A percentile compares a stretch with the other conserved stretches of the same genome.
phyloP scores from a whole-genome alignment of 2,329 filamentous ascomycete genomes.

The Botrytis medusae region DNA sequence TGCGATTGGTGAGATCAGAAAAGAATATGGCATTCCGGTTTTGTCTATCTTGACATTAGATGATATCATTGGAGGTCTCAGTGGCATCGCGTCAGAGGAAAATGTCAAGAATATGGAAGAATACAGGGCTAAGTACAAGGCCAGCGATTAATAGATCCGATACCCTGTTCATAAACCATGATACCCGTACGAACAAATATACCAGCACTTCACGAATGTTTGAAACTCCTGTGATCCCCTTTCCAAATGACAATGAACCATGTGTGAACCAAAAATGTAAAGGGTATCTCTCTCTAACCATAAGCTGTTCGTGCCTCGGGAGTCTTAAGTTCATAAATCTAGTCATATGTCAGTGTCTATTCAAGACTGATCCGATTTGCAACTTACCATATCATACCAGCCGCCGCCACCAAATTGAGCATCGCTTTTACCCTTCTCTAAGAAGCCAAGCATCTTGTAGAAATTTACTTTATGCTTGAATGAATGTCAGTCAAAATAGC shows the following conservation, averaged over 20 bases:
- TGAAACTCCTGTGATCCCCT: not conserved
- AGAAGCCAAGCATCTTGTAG: constrained; percentile 76
- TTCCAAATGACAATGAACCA: constrained; percentile 1
- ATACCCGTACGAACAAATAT: constrained; percentile 3
- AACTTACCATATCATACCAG: constrained; percentile 77
- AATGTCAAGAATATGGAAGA: constrained; percentile 69
- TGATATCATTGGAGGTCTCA: constrained; percentile 74
- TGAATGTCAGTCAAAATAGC: constrained; percentile 11
- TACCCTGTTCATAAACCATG: constrained; percentile 21
- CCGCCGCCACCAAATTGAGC: constrained; percentile 74
- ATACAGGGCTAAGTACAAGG: constrained; percentile 67
- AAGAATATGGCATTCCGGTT: constrained; percentile 81
- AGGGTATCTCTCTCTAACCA: constrained; percentile 17
- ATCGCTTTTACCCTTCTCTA: constrained; percentile 64
- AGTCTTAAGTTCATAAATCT: constrained; percentile 8
- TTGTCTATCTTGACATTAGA: constrained; percentile 79
- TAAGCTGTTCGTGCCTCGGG: constrained; percentile 34
- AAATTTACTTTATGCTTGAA: constrained; percentile 64
- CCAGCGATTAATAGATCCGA: constrained; percentile 47
- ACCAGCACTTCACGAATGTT: not conserved
- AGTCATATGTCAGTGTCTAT: not conserved
- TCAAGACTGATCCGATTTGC: not conserved
- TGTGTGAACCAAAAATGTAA: not conserved
- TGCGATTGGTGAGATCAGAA: constrained; percentile 81
- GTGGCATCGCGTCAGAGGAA: constrained; percentile 58